Percentiles rank a stretch among this genome's conserved stretches.
These are phyloP conservation scores for Lipomyces kockii DNA, from an alignment of 805 yeast species.

Conservation along the genomic window DNA sequence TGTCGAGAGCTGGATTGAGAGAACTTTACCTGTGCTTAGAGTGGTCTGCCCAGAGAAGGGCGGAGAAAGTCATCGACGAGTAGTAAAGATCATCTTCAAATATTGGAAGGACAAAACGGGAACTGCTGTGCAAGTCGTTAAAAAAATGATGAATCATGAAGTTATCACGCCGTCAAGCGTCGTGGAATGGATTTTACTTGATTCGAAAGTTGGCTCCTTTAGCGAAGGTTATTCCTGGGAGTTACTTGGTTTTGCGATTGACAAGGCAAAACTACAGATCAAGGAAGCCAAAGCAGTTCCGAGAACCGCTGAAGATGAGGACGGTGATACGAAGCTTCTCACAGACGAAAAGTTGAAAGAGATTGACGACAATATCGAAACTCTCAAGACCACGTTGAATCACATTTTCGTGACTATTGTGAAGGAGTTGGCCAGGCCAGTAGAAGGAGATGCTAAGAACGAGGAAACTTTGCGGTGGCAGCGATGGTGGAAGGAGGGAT, in stretches of 20 bases:
- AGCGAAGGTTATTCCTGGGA: constrained; percentile 34
- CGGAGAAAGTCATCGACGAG: constrained; percentile 45
- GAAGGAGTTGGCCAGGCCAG: constrained; percentile 27
- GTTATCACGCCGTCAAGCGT: constrained; percentile 52
- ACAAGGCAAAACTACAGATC: constrained; percentile 27
- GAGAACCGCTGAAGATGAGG: constrained; percentile 50
- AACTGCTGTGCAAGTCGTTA: constrained; percentile 64
- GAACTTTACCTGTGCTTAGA: constrained; percentile 48
- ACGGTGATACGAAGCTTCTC: constrained; percentile 36
- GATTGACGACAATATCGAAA: constrained; percentile 2
- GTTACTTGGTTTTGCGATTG: constrained; percentile 29
- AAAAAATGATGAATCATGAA: constrained; percentile 54
- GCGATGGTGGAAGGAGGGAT: constrained; percentile 37
- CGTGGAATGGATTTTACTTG: constrained; percentile 52
- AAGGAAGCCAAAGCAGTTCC: constrained; percentile 36
- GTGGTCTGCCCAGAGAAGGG: constrained; percentile 22
- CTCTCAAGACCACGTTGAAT: constrained; percentile 8
- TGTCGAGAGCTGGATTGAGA: constrained; percentile 60
- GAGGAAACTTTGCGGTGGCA: constrained; percentile 33
- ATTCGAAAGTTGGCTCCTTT: constrained; percentile 35
- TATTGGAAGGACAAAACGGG: constrained; percentile 71
- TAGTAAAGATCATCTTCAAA: constrained; percentile 60
- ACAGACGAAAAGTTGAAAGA: constrained; percentile 8
- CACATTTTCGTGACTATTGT: constrained; percentile 27
- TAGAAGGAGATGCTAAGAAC: constrained; percentile 8